Conservation (phyloP, 2,329 filamentous ascomycete species). For the Phaeomoniella chlamydospora region DNA sequence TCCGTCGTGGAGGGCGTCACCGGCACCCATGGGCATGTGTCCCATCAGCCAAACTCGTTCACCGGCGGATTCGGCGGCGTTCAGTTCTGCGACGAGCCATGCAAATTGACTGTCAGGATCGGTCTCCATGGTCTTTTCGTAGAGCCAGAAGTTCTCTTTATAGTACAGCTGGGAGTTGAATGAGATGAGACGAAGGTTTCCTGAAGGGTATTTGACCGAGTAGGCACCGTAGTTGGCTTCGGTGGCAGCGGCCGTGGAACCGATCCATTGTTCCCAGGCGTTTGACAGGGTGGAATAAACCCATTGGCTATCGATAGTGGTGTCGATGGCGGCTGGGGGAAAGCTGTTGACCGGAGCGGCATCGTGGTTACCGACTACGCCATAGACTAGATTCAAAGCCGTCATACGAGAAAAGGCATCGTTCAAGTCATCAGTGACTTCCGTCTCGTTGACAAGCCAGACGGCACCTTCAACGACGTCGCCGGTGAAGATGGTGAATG, state of each 20-base stretch:
- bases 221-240: conserved; percentile 33
- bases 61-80: conserved; percentile 34
- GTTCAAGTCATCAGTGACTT: conserved; percentile 22
- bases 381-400: conserved; percentile 31
- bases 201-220: conserved; percentile 28
- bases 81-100: conserved; percentile 38
- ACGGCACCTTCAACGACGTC: conserved; percentile 40
- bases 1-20: conserved; percentile 36
- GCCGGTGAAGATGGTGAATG: conserved; percentile 45
- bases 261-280: conserved; percentile 35
- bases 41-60: conserved; percentile 41
- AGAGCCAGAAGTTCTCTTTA: conserved; percentile 42
- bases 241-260: conserved; percentile 16
- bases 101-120: conserved; percentile 39
- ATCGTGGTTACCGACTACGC: conserved; percentile 44
- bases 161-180: conserved; percentile 48
- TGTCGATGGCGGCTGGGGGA: conserved; percentile 23
- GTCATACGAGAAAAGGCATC: conserved; percentile 34
- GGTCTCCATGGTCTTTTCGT: conserved; percentile 31
- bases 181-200: conserved; percentile 41
- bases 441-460: conserved; percentile 19
- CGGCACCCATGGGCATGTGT: conserved; percentile 39
- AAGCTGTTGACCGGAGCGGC: conserved; percentile 38
- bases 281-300: conserved; percentile 34
- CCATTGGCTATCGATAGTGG: conserved; percentile 31